Conservation (phyloP, 257 asterid species). For the Ophiorrhiza pumila region DNA sequence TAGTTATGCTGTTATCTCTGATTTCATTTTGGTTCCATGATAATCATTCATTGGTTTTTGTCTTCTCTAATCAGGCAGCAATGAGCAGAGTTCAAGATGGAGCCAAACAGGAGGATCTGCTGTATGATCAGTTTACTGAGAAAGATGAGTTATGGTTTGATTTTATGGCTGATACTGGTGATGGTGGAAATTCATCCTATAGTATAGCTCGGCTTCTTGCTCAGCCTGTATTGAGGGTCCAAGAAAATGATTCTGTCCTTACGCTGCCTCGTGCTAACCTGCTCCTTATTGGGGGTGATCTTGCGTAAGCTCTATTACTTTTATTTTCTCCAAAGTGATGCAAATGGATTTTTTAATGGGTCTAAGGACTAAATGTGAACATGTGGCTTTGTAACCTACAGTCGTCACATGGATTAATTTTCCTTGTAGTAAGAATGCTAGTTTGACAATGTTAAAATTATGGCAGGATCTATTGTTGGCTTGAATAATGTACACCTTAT, state of each 20-base stretch:
- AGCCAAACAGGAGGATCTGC: constrained; percentile 71
- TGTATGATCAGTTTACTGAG: constrained; percentile 82
- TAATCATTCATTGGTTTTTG: background rate
- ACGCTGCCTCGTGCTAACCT: constrained; percentile 77
- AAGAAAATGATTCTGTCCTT: constrained; percentile 42
- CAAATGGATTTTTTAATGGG: background rate
- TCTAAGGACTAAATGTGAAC: background rate
- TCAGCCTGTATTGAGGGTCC: constrained; percentile 72
- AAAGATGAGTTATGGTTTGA: constrained; percentile 95
- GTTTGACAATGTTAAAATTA: background rate
- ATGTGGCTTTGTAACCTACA: background rate
- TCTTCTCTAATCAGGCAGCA: constrained; percentile 62
- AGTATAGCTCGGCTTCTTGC: constrained; percentile 91
- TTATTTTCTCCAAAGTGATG: background rate
- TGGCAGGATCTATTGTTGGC: background rate
- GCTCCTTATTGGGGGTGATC: constrained; percentile 99
- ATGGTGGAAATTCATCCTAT: constrained; percentile 96
- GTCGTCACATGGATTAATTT: background rate
- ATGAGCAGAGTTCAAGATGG: constrained; percentile 88
- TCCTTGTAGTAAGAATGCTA: background rate
- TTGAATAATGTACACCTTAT: too few species aligned
- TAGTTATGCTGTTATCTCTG: background rate
- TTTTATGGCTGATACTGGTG: constrained; percentile 99
- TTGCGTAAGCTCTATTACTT: constrained; percentile 67
- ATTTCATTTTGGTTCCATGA: background rate